Percentiles rank a stretch among this genome's conserved stretches.
Evolutionary conservation across 2,329 filamentous ascomycete genomes (phyloP).

Genomic region (Epichloe brachyelytri): DNA sequence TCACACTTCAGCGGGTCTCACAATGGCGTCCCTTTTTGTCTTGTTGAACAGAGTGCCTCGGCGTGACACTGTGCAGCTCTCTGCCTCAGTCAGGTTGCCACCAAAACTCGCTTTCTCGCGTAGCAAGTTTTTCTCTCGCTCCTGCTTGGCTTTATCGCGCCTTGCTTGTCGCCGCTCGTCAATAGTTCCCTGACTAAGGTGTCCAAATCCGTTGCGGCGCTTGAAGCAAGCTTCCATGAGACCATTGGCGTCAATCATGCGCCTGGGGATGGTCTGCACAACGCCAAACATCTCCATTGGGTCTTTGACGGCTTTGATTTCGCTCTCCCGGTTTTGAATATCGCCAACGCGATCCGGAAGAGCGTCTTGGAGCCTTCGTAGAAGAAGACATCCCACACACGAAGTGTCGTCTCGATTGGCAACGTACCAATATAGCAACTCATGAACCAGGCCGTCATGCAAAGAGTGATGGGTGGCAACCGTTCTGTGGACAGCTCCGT

Average conservation of each 20-base stretch:
- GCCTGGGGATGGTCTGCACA: conserved; percentile 74
- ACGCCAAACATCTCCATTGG: conserved; percentile 95
- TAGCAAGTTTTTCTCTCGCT: conserved; percentile 18
- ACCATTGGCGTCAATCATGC: conserved; percentile 67
- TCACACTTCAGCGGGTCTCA: conserved; percentile 8
- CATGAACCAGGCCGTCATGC: conserved; percentile 97
- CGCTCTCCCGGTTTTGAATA: conserved; percentile 81
- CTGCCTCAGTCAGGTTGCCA: conserved; percentile 19
- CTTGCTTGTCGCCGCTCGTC: conserved; percentile 63
- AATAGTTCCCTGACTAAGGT: conserved; percentile 69
- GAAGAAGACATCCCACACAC: conserved; percentile 93
- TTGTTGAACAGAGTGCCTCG: conserved; percentile 35
- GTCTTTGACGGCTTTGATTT: conserved; percentile 68
- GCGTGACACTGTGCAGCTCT: conserved; percentile 18
- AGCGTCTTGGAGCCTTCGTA: conserved; percentile 91
- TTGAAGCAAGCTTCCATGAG: conserved; percentile 76
- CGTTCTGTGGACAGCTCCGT: conserved; percentile 33
- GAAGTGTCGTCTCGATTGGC: conserved; percentile 79
- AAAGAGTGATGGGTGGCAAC: conserved; percentile 80
- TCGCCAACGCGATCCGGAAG: conserved; percentile 78
- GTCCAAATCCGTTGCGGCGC: conserved; percentile 65
- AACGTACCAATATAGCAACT: conserved; percentile 88
- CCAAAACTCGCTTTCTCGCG: conserved; percentile 15
- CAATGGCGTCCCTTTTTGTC: conserved; percentile 22
- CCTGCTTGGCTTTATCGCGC: conserved; percentile 38